phyloP scores from a whole-genome alignment of 345 rosid genomes.

The Corchorus olitorius region DNA sequence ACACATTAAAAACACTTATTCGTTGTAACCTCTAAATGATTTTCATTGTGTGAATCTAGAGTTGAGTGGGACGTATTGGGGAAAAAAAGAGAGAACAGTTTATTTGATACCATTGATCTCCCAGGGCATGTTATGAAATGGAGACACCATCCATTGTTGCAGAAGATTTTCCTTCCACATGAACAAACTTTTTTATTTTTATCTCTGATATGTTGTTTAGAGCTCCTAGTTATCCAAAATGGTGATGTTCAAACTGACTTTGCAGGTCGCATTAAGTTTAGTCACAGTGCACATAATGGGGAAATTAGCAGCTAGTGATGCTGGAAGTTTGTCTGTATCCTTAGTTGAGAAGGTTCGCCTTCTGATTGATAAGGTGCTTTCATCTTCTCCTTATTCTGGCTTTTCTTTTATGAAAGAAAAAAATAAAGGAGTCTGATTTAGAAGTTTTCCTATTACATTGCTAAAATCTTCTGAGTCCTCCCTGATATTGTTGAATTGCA shows the following conservation, averaged over 20 bases:
- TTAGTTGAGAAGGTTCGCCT: conserved; percentile 57
- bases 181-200: neutral
- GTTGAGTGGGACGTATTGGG: neutral
- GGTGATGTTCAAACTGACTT: conserved; percentile 7
- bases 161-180: neutral
- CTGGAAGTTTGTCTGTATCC: conserved; percentile 68
- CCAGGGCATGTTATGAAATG: neutral
- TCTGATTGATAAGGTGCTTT: conserved; percentile 52
- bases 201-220: conserved; percentile 11
- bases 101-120: conserved; percentile 2
- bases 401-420: neutral
- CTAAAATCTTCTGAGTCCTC: neutral
- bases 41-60: neutral
- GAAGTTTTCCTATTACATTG: neutral
- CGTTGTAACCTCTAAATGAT: neutral
- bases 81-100: neutral
- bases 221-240: neutral
- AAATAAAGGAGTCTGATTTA: neutral
- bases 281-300: conserved; percentile 67
- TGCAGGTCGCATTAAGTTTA: conserved; percentile 75
- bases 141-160: neutral
- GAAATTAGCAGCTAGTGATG: conserved; percentile 56
- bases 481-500: neutral
- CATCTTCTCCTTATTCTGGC: conserved; percentile 11
- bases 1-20: conserved; percentile 2